phyloP scores from a whole-genome alignment of 73 alveolate genomes.

The Paramecium sexaurelia region DNA sequence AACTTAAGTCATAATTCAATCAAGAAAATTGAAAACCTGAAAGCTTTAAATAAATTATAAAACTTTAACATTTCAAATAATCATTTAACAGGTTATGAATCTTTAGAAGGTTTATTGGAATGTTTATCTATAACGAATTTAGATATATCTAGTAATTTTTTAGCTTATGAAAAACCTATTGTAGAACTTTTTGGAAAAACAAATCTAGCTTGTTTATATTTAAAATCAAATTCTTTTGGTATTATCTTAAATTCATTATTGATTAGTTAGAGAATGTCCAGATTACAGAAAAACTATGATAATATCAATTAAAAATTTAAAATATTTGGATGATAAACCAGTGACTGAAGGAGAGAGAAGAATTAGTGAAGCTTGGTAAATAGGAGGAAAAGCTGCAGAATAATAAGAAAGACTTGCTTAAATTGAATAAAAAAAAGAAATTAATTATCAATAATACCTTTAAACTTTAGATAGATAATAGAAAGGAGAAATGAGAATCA shows the following conservation, averaged over 20 bases:
- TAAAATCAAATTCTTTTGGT: conserved; percentile 85
- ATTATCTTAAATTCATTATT: not conserved
- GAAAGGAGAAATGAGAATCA: conserved; percentile 25
- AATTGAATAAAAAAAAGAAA: not conserved
- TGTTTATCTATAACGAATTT: conserved; percentile 81
- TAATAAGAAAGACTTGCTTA: conserved; percentile 79
- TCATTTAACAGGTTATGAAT: conserved; percentile 63
- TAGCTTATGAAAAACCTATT: conserved; percentile 21
- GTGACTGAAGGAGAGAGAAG: conserved; percentile 93
- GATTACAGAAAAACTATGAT: conserved; percentile 82
- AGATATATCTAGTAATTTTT: conserved; percentile 86
- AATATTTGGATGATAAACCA: conserved; percentile 95
- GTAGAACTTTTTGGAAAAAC: conserved; percentile 83
- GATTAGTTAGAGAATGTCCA: conserved; percentile 79
- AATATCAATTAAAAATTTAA: conserved; percentile 73
- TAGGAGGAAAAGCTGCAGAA: conserved; percentile 95
- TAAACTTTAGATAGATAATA: not conserved
- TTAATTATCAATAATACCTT: not conserved
- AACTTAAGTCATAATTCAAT: conserved; percentile 89
- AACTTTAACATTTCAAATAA: conserved; percentile 67
- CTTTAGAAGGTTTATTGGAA: conserved; percentile 82
- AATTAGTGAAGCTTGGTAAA: conserved; percentile 90
- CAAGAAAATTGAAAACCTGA: conserved; percentile 76
- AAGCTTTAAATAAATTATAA: conserved; percentile 35
- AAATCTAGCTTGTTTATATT: conserved; percentile 86